Base-by-base conservation (phyloP, 495 filamentous ascomycete species). In the Aspergillus homomorphus region DNA sequence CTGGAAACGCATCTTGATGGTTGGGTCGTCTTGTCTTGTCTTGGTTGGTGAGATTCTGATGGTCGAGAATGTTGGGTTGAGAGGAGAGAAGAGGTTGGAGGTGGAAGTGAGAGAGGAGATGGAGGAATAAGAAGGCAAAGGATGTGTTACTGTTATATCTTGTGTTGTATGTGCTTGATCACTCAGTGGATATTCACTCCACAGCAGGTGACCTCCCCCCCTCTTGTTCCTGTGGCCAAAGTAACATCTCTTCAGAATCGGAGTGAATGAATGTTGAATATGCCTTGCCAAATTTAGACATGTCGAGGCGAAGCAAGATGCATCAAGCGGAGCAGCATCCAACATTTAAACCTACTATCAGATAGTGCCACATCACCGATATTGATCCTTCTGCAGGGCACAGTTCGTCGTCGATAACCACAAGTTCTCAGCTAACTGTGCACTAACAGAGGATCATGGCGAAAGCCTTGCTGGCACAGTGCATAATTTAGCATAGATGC, bases 21-120 rank as follows among this genome's bases (percentile, higher is more conserved):
- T 42, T 19, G n/a, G n/a, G n/a, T n/a, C n/a, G n/a, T n/a, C n/a
- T 30, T 42, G 51, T 9, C 7, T 21, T 6, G 1, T 38, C n/a
- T 9, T 41, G 26, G 21, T 6, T 26, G 3, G 24, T 26, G 24
- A 43, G 20, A 50, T 10, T 26, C 12, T 28, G 14, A 18, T 0
- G 46, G 2, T 50, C 4, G 4, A 18, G 21, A 18, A 16, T 50
- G 46, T 22, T 21, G 18, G 43, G 14, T 45, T 19, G 10, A 19
- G 41, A 15, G 14, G 14, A 2, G 14, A 43, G 41, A 43, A 43
- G 8, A 44, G 21, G 10, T 41, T 20, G 43, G 26, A 42, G 51
- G 21, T 46, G 28, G 57, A 28, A 4, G 57, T 50, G 6, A 26
- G 9, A 44, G 22, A 51, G 46, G 45, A 30, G 44, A 42, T 23